These are phyloP conservation scores for Suhomyces sp. DNA, from an alignment of 805 yeast species.

Conservation along the genomic window DNA sequence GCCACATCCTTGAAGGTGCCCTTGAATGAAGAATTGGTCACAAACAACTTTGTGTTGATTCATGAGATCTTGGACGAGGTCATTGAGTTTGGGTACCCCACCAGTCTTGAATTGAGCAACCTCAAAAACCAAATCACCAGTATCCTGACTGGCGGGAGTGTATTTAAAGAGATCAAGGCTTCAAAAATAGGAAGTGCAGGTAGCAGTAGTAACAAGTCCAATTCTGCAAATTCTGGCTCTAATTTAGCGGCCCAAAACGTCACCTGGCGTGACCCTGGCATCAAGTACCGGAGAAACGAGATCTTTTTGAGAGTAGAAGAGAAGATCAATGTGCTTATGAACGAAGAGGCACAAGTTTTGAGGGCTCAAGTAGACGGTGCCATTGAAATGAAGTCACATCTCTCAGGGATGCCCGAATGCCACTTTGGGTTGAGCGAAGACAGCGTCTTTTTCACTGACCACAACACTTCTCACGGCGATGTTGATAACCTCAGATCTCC, in stretches of 20 bases:
- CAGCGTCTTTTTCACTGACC: slow-evolving; percentile 16
- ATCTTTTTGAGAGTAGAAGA: slow-evolving; percentile 75
- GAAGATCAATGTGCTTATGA: slow-evolving; percentile 65
- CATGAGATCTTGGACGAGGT: slow-evolving; percentile 78
- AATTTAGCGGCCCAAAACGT: slow-evolving; percentile 16
- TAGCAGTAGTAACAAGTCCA: neutral
- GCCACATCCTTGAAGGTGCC: slow-evolving; percentile 5
- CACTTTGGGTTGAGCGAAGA: slow-evolving; percentile 71
- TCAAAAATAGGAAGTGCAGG: neutral
- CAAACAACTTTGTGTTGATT: slow-evolving; percentile 62
- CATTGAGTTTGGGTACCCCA: slow-evolving; percentile 76
- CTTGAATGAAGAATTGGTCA: slow-evolving; percentile 42
- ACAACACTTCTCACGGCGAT: slow-evolving; percentile 1
- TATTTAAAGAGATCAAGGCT: slow-evolving; percentile 15
- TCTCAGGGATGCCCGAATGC: slow-evolving; percentile 83
- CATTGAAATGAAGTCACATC: slow-evolving; percentile 64
- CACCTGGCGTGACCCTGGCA: slow-evolving; percentile 70
- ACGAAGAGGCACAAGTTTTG: slow-evolving; percentile 59
- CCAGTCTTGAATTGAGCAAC: slow-evolving; percentile 50
- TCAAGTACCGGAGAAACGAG: slow-evolving; percentile 80
- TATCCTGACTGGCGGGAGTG: slow-evolving; percentile 15
- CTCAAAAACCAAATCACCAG: slow-evolving; percentile 17
- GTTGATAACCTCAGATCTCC: slow-evolving; percentile 4
- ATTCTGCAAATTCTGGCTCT: neutral
- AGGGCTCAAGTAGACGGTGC: slow-evolving; percentile 75